phyloP scores from a whole-genome alignment of 2,329 filamentous ascomycete genomes.

The Aspergillus proliferans region DNA sequence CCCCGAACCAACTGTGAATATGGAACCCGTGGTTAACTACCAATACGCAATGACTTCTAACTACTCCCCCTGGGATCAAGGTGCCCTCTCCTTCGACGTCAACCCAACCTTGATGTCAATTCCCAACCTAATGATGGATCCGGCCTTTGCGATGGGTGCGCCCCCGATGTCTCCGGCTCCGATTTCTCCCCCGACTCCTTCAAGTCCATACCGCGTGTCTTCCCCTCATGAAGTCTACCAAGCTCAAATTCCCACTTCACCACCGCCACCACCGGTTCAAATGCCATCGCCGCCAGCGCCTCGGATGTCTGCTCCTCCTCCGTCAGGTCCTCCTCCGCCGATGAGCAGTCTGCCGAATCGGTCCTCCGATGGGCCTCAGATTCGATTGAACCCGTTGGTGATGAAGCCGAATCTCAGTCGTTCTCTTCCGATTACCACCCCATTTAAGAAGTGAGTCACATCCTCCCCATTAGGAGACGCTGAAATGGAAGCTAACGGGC shows the following conservation, averaged over 20 bases:
- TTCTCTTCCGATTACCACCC: constrained; percentile 34
- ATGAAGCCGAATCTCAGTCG: constrained; percentile 37
- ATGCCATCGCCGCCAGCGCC: constrained; percentile 20
- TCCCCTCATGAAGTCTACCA: constrained; percentile 31
- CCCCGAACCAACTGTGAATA: constrained; percentile 40
- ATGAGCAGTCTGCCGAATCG: constrained; percentile 30
- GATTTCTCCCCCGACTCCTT: constrained; percentile 8
- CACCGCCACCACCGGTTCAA: constrained; percentile 20
- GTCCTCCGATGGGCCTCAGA: constrained; percentile 33
- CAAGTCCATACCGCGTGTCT: constrained; percentile 26
- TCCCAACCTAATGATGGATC: constrained; percentile 34
- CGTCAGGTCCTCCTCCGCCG: constrained; percentile 23
- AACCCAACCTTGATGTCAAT: constrained; percentile 37
- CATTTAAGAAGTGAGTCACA: constrained; percentile 36
- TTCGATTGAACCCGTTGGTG: constrained; percentile 37
- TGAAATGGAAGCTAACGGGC: background rate
- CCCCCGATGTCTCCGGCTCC: constrained; percentile 22
- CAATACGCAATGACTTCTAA: constrained; percentile 37
- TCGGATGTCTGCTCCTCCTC: constrained; percentile 22
- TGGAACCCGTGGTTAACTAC: constrained; percentile 35
- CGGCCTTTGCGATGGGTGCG: constrained; percentile 23
- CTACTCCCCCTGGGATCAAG: constrained; percentile 32
- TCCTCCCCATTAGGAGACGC: background rate
- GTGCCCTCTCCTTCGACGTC: constrained; percentile 33
- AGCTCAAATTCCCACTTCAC: constrained; percentile 22